Evolutionary conservation across 2,329 filamentous ascomycete species (phyloP).

Genomic region (Stachybotrys echinatus): DNA sequence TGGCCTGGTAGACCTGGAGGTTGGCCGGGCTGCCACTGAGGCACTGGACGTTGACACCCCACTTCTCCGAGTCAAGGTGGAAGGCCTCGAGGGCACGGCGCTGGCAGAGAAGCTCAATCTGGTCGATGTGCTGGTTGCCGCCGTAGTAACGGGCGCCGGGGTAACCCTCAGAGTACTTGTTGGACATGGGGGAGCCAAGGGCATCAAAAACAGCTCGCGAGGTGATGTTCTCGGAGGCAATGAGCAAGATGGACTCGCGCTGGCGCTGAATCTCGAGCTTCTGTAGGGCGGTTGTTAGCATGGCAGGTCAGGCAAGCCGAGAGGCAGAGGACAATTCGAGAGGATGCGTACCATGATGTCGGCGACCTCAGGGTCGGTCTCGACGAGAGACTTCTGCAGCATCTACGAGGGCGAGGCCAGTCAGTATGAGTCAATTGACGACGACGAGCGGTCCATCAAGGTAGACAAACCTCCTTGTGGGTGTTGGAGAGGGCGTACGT

Average conservation of each 20-base stretch:
- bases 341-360: slow-evolving; percentile 77
- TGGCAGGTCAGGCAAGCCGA: slow-evolving; percentile 2
- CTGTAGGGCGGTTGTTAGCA: slow-evolving; percentile 39
- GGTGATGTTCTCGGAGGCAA: slow-evolving; percentile 98
- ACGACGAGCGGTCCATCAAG: neutral
- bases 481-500: slow-evolving; percentile 41
- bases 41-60: slow-evolving; percentile 98
- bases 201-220: slow-evolving; percentile 98
- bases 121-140: slow-evolving; percentile 97
- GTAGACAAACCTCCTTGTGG: slow-evolving; percentile 43
- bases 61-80: slow-evolving; percentile 78
- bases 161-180: slow-evolving; percentile 99
- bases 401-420: slow-evolving; percentile 48
- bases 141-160: slow-evolving; percentile 98
- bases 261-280: slow-evolving; percentile 94
- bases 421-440: neutral
- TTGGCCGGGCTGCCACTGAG: slow-evolving; percentile 92
- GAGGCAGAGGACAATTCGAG: neutral
- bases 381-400: slow-evolving; percentile 90
- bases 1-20: slow-evolving; percentile 94
- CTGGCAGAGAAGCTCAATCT: slow-evolving; percentile 94
- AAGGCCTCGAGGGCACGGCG: slow-evolving; percentile 88
- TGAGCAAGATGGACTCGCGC: slow-evolving; percentile 96
- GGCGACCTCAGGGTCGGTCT: slow-evolving; percentile 90
- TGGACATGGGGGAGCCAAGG: slow-evolving; percentile 89